These are phyloP conservation scores for Cladosporium halotolerans DNA, from an alignment of 2,329 filamentous ascomycete genomes.

Conservation along the genomic window DNA sequence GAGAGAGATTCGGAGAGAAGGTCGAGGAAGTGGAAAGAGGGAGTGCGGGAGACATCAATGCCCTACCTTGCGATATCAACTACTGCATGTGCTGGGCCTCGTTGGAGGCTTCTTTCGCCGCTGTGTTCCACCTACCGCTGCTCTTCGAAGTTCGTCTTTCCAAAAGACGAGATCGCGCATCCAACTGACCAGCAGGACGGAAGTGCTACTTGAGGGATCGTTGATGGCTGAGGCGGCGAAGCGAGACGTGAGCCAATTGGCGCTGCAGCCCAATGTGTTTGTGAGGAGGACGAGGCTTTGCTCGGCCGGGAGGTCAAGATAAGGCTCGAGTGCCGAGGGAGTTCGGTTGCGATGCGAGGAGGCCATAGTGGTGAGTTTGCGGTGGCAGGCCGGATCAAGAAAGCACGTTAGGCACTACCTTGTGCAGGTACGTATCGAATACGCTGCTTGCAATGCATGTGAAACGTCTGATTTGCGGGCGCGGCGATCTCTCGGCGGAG, in stretches of 20 bases:
- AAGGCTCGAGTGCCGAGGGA: conserved; percentile 60
- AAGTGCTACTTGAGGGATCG: conserved; percentile 21
- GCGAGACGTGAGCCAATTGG: conserved; percentile 52
- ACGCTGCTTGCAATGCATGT: no score
- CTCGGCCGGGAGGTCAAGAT: conserved; percentile 53
- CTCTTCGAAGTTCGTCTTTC: conserved; percentile 52
- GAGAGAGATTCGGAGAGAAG: conserved; percentile 39
- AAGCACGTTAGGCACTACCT: no score
- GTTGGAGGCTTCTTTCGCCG: background rate
- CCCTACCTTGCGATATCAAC: conserved; percentile 11
- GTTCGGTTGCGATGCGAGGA: conserved; percentile 35
- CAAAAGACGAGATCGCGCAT: conserved; percentile 73
- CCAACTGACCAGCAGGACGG: conserved; percentile 74
- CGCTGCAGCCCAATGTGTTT: conserved; percentile 49
- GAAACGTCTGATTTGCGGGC: no score
- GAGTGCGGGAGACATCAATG: conserved; percentile 9
- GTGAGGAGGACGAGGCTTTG: conserved; percentile 61
- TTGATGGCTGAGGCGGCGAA: conserved; percentile 44
- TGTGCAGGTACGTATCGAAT: no score
- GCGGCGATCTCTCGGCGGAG: background rate
- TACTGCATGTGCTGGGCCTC: background rate
- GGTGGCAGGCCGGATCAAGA: background rate
- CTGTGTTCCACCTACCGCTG: conserved; percentile 16
- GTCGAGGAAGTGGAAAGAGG: conserved; percentile 66
- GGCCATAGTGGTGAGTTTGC: background rate